These are phyloP conservation scores for Alternaria rosae DNA, from an alignment of 2,329 filamentous ascomycete species.

Conservation along the genomic window DNA sequence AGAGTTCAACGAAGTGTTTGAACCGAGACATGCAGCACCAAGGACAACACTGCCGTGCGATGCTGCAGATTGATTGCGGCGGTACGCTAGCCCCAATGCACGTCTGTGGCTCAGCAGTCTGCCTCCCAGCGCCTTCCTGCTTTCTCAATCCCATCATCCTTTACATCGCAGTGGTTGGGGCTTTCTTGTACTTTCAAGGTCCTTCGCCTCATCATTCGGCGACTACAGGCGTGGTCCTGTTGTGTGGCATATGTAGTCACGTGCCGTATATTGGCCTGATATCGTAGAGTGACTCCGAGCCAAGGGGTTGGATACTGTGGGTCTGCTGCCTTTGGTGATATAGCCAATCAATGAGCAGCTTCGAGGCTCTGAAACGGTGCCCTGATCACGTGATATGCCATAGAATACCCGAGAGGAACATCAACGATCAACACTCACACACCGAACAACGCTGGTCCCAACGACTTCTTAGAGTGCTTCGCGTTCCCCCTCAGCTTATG, in stretches of 20 bases:
- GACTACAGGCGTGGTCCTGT: slow-evolving; percentile 7
- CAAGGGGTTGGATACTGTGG: too few relatives aligned
- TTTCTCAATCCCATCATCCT: neutral
- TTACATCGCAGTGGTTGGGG: neutral
- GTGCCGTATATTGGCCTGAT: too few relatives aligned
- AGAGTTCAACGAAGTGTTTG: neutral
- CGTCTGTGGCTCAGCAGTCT: neutral
- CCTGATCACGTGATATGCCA: too few relatives aligned
- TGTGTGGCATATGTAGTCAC: neutral
- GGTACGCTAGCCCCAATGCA: neutral
- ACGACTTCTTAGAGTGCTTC: too few relatives aligned
- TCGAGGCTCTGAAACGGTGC: too few relatives aligned
- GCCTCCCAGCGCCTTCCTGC: neutral
- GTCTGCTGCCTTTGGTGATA: too few relatives aligned
- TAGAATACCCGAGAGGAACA: too few relatives aligned
- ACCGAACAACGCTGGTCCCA: too few relatives aligned
- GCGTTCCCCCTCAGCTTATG: too few relatives aligned
- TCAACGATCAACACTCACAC: too few relatives aligned
- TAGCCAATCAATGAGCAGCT: too few relatives aligned
- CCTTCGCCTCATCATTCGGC: neutral
- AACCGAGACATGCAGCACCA: neutral
- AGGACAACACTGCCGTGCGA: neutral
- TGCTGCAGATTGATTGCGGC: neutral
- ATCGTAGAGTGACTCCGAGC: too few relatives aligned
- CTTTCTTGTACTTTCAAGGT: neutral